Percentiles rank a stretch among this genome's conserved stretches.
These are phyloP conservation scores for Mortierella sp. DNA, from an alignment of 371 early-diverging fungal genomes.

Conservation along the genomic window DNA sequence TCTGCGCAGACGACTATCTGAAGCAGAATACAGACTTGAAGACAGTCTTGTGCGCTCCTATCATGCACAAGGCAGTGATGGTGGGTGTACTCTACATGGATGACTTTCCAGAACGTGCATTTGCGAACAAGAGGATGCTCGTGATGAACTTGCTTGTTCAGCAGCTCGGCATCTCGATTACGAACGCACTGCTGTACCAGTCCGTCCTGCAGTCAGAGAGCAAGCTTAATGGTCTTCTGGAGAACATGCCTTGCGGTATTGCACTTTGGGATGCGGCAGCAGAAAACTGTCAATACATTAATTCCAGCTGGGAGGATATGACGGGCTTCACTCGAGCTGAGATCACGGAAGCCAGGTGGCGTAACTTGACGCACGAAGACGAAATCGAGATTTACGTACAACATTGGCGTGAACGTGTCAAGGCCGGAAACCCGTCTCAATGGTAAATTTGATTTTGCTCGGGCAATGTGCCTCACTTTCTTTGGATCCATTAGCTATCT, in stretches of 20 bases:
- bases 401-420: slow-evolving; percentile 37
- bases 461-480: background rate
- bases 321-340: slow-evolving; percentile 31
- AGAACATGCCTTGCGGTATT: slow-evolving; percentile 53
- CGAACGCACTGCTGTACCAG: slow-evolving; percentile 64
- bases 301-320: slow-evolving; percentile 45
- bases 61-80: slow-evolving; percentile 59
- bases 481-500: background rate
- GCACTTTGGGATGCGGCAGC: slow-evolving; percentile 46
- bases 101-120: slow-evolving; percentile 62
- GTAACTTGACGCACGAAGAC: slow-evolving; percentile 22
- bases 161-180: slow-evolving; percentile 69
- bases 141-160: slow-evolving; percentile 67
- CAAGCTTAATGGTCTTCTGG: slow-evolving; percentile 44
- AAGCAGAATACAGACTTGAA: slow-evolving; percentile 55
- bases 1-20: slow-evolving; percentile 49
- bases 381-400: slow-evolving; percentile 16
- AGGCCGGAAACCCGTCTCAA: slow-evolving; percentile 33
- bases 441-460: slow-evolving; percentile 16
- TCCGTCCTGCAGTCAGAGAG: slow-evolving; percentile 49
- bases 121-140: slow-evolving; percentile 64
- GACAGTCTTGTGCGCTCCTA: slow-evolving; percentile 68
- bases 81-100: slow-evolving; percentile 68
- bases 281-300: slow-evolving; percentile 37
- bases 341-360: slow-evolving; percentile 25